Evolutionary conservation across 225 moss, liverwort and hornwort genomes (phyloP).

Genomic region (Physcomitrium patens): DNA sequence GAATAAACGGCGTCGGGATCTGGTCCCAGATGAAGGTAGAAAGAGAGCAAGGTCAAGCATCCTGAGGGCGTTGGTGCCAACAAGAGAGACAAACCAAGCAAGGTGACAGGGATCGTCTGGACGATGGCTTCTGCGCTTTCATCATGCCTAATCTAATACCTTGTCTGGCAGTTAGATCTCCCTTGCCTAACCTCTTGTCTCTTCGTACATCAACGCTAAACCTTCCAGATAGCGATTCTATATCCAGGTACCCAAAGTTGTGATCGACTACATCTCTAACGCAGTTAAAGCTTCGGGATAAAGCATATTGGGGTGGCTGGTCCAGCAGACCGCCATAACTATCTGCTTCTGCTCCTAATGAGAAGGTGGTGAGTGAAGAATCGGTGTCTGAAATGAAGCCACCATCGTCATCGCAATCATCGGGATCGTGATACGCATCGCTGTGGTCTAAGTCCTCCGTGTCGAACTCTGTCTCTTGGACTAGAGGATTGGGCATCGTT

Average conservation of each 20-base stretch:
- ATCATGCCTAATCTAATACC: constrained; percentile 28
- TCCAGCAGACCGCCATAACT: constrained; percentile 24
- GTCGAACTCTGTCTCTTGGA: constrained; percentile 27
- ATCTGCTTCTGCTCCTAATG: constrained; percentile 31
- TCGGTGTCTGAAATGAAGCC: constrained; percentile 39
- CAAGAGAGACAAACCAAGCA: constrained; percentile 56
- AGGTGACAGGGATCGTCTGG: constrained; percentile 46
- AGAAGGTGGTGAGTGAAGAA: constrained; percentile 41
- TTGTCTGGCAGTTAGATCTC: constrained; percentile 27
- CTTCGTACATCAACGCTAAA: constrained; percentile 54
- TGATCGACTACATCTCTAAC: constrained; percentile 51
- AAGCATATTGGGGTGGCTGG: constrained; percentile 38
- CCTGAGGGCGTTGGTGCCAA: constrained; percentile 38
- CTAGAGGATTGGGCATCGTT: constrained; percentile 12
- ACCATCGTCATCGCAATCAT: background rate
- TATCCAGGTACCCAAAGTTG: constrained; percentile 40
- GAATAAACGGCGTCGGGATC: too few species aligned
- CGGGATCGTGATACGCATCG: constrained; percentile 40
- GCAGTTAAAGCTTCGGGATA: constrained; percentile 44
- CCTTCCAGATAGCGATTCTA: constrained; percentile 41
- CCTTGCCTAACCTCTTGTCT: constrained; percentile 33
- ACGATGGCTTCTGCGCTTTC: constrained; percentile 33
- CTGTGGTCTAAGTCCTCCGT: constrained; percentile 30
- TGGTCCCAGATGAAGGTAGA: too few species aligned
- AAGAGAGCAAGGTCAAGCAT: constrained; percentile 10